These are phyloP conservation scores for Stenocarpella maydis DNA, from an alignment of 2,329 filamentous ascomycete genomes.

Conservation along the genomic window DNA sequence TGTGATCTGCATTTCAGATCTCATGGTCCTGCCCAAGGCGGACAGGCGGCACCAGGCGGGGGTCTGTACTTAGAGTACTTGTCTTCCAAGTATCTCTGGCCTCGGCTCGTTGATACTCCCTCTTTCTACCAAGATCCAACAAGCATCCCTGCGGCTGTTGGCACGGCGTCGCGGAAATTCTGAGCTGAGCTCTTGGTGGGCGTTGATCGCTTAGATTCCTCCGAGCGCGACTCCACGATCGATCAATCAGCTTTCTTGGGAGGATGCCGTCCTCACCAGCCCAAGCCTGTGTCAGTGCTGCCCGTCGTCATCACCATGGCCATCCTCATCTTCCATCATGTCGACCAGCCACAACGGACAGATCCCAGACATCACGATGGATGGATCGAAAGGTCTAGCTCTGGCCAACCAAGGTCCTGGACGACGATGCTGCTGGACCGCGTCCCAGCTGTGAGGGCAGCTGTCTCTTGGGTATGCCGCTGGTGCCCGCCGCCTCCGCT, in stretches of 20 bases:
- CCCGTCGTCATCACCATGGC: slow-evolving; percentile 5
- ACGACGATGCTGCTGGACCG: slow-evolving; percentile 13
- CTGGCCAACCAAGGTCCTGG: slow-evolving; percentile 2
- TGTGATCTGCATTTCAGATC: slow-evolving; percentile 28
- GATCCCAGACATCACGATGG: slow-evolving; percentile 23
- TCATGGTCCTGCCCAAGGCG: slow-evolving; percentile 6
- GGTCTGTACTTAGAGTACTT: slow-evolving; percentile 18
- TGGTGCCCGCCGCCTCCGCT: slow-evolving; percentile 5
- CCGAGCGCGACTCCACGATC: slow-evolving; percentile 5
- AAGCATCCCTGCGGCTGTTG: slow-evolving; percentile 21
- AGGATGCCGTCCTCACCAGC: slow-evolving; percentile 2
- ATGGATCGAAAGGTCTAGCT: slow-evolving; percentile 10
- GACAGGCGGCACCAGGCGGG: slow-evolving; percentile 1
- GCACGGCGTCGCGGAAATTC: slow-evolving; percentile 24
- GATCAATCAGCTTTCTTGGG: neutral
- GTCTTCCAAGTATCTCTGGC: slow-evolving; percentile 1
- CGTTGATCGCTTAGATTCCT: slow-evolving; percentile 15
- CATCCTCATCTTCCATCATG: neutral
- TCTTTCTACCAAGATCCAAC: slow-evolving; percentile 9
- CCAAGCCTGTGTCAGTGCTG: slow-evolving; percentile 4
- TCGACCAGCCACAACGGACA: neutral
- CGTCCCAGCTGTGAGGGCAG: slow-evolving; percentile 3
- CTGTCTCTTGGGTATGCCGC: slow-evolving; percentile 11
- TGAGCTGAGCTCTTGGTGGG: slow-evolving; percentile 19
- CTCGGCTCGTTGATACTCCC: neutral